Base-by-base conservation (phyloP, 2,329 filamentous ascomycete species). In the Ophiostoma quercus region DNA sequence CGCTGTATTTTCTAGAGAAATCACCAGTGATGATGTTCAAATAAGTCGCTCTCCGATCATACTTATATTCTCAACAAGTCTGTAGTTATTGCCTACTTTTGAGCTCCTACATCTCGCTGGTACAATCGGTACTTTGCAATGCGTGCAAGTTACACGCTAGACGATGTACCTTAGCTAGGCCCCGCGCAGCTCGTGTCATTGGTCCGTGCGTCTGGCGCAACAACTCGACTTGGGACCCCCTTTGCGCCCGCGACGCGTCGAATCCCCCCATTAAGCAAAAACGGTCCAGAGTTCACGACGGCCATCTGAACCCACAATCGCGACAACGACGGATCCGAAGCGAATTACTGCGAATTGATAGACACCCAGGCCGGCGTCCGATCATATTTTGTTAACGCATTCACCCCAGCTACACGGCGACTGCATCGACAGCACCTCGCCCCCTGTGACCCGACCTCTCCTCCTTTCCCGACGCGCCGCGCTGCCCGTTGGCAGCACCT, bases 401-500 rank as follows among this genome's bases (percentile, higher is more conserved):
- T 11, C 16, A 39, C 22, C 22, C 16, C 5, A 37, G 19, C 63
- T 29, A 51, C 51, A 54, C 62, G 16, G 54, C 65, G 41, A 25
- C 65, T 25, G n/a, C 37, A 66, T 19, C 39, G 39, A 39, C 65
- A 25, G 65, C 65, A 16, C 12, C 12, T 43, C 65, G 34, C 37
- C 25, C 32, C 19, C 25, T 6, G 11, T 66, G 60, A 68, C 39
- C 32, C 62, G 32, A 22, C 68, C 32, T 47, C 19, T 37, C 51
- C 62, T 47, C 51, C 66, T 47, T 69, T 32, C 14, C 62, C 54
- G n/a, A 69, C 68, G 69, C 69, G 68, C 69, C 69, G 32, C 66
- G 72, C 72, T 75, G 74, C 74, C 72, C 73, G 73, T 73, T 70
- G 74, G 75, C 77, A 77, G 76, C 75, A 68, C 69, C 43, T n/a